Conservation (phyloP, 495 filamentous ascomycete species). For the Lophiotrema nucula region DNA sequence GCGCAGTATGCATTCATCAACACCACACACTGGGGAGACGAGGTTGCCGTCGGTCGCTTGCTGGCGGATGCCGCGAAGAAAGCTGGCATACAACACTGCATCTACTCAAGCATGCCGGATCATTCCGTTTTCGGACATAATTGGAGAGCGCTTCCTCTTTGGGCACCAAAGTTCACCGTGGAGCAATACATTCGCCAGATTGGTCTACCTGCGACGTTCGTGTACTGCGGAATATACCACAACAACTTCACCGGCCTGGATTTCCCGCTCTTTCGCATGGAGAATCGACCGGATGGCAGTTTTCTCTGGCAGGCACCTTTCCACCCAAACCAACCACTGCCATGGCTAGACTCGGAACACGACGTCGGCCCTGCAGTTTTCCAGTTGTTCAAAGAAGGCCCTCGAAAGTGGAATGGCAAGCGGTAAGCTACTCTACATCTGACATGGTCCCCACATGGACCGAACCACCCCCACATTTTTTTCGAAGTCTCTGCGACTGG, state of each 20-base stretch:
- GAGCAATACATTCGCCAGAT: conserved; percentile 87
- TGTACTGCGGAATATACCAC: conserved; percentile 97
- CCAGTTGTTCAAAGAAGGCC: conserved; percentile 93
- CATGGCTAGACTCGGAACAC: conserved; percentile 98
- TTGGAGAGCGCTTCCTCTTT: conserved; percentile 83
- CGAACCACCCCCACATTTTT: neutral
- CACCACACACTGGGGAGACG: conserved; percentile 96
- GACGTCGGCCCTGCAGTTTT: conserved; percentile 92
- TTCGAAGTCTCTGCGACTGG: neutral
- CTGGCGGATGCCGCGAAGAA: conserved; percentile 87
- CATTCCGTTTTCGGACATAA: conserved; percentile 69
- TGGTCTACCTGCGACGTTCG: conserved; percentile 81
- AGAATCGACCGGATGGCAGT: conserved; percentile 74
- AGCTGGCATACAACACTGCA: conserved; percentile 81
- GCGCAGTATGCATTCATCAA: conserved; percentile 94
- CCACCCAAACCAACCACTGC: conserved; percentile 78
- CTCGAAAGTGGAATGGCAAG: conserved; percentile 78
- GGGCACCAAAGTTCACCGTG: conserved; percentile 86
- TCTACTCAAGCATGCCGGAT: conserved; percentile 97
- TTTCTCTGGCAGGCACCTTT: conserved; percentile 96
- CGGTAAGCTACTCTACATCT: conserved; percentile 51
- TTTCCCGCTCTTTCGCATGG: conserved; percentile 93
- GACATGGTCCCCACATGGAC: conserved; percentile 20
- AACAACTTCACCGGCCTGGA: conserved; percentile 96
- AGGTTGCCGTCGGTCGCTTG: conserved; percentile 80